phyloP scores from a whole-genome alignment of 768 basidiomycete genomes.

The Psilocybe cubensis region DNA sequence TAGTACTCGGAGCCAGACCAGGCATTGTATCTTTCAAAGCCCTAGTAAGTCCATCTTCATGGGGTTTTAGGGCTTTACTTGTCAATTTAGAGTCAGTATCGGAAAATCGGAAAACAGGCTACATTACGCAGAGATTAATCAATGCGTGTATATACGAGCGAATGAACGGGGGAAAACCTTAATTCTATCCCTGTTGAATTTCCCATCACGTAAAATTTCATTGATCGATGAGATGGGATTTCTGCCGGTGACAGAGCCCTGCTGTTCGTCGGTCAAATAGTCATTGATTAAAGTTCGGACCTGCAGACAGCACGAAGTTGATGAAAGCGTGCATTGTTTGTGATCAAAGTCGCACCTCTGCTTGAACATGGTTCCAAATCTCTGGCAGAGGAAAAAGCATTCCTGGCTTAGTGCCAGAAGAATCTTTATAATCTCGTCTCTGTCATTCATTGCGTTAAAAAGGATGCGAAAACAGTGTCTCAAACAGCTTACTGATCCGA shows the following conservation, averaged over 20 bases:
- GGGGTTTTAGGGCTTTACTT: constrained; percentile 64
- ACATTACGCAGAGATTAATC: neutral
- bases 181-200: constrained; percentile 73
- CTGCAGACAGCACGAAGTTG: constrained; percentile 40
- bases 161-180: constrained; percentile 63
- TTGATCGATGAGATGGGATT: constrained; percentile 94
- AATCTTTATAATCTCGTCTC: constrained; percentile 88
- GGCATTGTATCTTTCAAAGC: constrained; percentile 92
- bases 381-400: constrained; percentile 84
- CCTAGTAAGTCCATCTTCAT: constrained; percentile 85
- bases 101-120: constrained; percentile 90
- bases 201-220: constrained; percentile 87
- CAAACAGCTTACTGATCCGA: constrained; percentile 77
- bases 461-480: neutral
- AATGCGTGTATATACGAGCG: neutral
- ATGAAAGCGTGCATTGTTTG: neutral
- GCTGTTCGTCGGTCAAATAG: constrained; percentile 92
- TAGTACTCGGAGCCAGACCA: constrained; percentile 78
- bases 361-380: constrained; percentile 86
- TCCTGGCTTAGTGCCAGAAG: constrained; percentile 75
- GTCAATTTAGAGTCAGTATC: constrained; percentile 84
- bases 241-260: constrained; percentile 74
- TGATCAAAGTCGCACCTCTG: constrained; percentile 62
- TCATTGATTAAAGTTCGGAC: constrained; percentile 83
- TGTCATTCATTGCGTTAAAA: constrained; percentile 5